phyloP scores from a whole-genome alignment of 2,329 filamentous ascomycete genomes.

The Beauveria asiatica region DNA sequence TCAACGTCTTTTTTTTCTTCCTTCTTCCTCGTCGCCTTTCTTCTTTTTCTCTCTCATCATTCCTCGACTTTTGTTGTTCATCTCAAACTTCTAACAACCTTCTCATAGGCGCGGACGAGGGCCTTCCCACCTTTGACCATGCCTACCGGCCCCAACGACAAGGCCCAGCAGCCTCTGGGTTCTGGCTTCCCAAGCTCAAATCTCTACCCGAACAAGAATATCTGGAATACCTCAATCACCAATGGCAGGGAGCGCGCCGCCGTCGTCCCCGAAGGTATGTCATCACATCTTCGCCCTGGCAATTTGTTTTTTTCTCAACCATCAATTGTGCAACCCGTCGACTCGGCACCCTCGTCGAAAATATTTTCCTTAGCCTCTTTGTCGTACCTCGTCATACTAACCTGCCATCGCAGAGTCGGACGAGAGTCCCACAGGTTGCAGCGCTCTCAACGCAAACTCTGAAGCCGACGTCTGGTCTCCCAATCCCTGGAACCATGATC shows the following conservation, averaged over 20 bases:
- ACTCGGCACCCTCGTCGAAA: neutral
- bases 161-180: conserved; percentile 30
- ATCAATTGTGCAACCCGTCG: neutral
- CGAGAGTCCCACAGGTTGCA: conserved; percentile 52
- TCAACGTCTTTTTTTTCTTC: neutral
- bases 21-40: neutral
- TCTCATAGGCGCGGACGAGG: conserved; percentile 27
- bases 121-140: conserved; percentile 31
- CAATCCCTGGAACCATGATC: conserved; percentile 52
- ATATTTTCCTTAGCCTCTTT: neutral
- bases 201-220: conserved; percentile 28
- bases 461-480: conserved; percentile 57
- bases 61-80: conserved; percentile 4
- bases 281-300: neutral
- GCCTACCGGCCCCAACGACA: conserved; percentile 24
- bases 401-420: conserved; percentile 19
- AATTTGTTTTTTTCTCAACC: neutral
- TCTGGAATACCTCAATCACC: conserved; percentile 33
- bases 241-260: conserved; percentile 33
- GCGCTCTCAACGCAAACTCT: conserved; percentile 59
- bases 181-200: conserved; percentile 27
- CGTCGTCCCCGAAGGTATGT: conserved; percentile 40
- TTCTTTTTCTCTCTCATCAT: neutral
- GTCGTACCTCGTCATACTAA: neutral
- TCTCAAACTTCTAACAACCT: neutral